phyloP scores from a whole-genome alignment of 352 stramenopile genomes.

The Phytopythium chamaehyphon region DNA sequence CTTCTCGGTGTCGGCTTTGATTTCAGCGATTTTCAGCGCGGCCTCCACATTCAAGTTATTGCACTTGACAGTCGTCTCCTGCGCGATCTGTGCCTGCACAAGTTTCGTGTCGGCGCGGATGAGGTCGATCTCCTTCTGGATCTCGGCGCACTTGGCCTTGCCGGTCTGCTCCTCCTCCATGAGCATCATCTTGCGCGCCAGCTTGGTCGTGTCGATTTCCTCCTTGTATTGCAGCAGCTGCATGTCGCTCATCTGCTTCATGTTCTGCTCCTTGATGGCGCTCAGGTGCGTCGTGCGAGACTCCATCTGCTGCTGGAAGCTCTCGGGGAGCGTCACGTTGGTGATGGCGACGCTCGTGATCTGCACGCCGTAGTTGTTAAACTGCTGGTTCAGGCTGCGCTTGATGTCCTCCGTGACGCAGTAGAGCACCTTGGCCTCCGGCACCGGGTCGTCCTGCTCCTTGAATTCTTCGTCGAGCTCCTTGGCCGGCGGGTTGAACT shows the following conservation, averaged over 20 bases:
- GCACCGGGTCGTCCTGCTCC: constrained; percentile 1
- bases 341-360: constrained; percentile 49
- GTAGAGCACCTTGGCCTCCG: constrained; percentile 24
- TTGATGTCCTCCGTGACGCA: constrained; percentile 67
- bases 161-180: constrained; percentile 64
- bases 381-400: constrained; percentile 58
- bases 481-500: constrained; percentile 10
- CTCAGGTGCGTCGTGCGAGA: constrained; percentile 62
- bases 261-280: constrained; percentile 69
- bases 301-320: constrained; percentile 66
- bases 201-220: constrained; percentile 47
- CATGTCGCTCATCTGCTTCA: constrained; percentile 81
- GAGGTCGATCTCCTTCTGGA: constrained; percentile 55
- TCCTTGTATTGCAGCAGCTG: constrained; percentile 61
- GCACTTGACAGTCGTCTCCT: constrained; percentile 43
- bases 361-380: constrained; percentile 68
- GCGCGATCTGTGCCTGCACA: constrained; percentile 43
- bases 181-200: constrained; percentile 44
- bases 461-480: constrained; percentile 2
- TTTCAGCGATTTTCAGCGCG: constrained; percentile 34
- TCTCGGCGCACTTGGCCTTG: constrained; percentile 47
- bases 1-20: constrained; percentile 39
- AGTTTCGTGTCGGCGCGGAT: constrained; percentile 44
- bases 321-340: constrained; percentile 32
- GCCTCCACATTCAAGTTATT: constrained; percentile 42